Evolutionary conservation across 768 basidiomycete genomes (phyloP), one percentile per base, ranked within the genome.

Genomic region (Kwoniella heveanensis): DNA sequence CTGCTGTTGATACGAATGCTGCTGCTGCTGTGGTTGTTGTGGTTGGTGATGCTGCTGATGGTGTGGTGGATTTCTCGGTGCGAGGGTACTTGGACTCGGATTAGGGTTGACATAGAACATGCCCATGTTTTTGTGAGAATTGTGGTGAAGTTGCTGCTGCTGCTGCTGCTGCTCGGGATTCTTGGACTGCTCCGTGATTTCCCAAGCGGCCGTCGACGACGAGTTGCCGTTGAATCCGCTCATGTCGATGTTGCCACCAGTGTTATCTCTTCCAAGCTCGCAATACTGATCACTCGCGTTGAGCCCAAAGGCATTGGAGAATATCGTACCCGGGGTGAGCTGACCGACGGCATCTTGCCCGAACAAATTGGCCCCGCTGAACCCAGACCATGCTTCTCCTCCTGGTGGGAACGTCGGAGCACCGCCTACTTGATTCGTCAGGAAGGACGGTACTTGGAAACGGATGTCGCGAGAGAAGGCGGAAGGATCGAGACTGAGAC

Each of bases 301-400:
- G 24, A 64, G 17, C 5, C 62, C 62, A 44, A 69, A 76, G 24
- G 69, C 56, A 27, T 67, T 54, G 47, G 59, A 55, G 62, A 71
- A 69, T 22, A 73, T 51, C 30, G 71, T 60, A 17, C 72, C 70
- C 57, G 74, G 73, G 1, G 73, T 74, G 21, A 74, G 66, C 27
- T 57, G 62, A n/a, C 53, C 46, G 24, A 52, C 13, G 13, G 13
- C 39, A 22, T 64, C 62, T 0, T 39, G 32, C 1, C 66, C 65
- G 30, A 69, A 71, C 27, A 67, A 21, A 46, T 62, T 60, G 24
- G 70, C 64, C 12, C 59, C 68, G 22, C 48, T 51, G 60, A 73
- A 77, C 1, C 78, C 78, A 4, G 71, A 66, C 77, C 76, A 79
- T n/a, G 74, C 78, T 52, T 79, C 78, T 26, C 75, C 78, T 22